phyloP scores from a whole-genome alignment of 495 filamentous ascomycete species.

The Hypoxylon rickii region DNA sequence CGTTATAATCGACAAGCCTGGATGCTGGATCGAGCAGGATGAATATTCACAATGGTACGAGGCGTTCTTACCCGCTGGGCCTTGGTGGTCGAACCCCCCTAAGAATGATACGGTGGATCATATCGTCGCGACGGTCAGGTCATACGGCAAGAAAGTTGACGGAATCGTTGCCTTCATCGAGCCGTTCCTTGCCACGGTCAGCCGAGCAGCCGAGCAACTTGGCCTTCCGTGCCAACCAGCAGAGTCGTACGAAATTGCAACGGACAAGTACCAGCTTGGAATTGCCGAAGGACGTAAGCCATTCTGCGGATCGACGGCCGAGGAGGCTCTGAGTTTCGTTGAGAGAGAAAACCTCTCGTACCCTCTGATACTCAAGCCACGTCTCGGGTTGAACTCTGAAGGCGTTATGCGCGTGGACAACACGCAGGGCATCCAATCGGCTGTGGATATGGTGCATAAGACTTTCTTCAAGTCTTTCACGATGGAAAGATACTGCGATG shows the following conservation, averaged over 20 bases:
- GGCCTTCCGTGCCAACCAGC: conserved; percentile 40
- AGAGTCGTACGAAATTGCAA: conserved; percentile 46
- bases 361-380: conserved; percentile 54
- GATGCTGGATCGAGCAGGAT: conserved; percentile 51
- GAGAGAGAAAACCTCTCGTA: conserved; percentile 32
- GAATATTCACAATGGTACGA: conserved; percentile 45
- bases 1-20: conserved; percentile 51
- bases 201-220: conserved; percentile 38
- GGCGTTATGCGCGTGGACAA: conserved; percentile 48
- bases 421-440: conserved; percentile 32
- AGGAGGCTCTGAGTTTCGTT: conserved; percentile 15
- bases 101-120: conserved; percentile 40
- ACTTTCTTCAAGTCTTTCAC: conserved; percentile 29
- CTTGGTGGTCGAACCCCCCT: conserved; percentile 37
- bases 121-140: conserved; percentile 38
- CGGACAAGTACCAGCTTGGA: conserved; percentile 50
- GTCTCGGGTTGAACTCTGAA: conserved; percentile 47
- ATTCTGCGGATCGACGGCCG: conserved; percentile 27
- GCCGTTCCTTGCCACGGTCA: conserved; percentile 45
- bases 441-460: conserved; percentile 35
- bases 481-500: conserved; percentile 36
- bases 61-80: conserved; percentile 29
- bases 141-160: conserved; percentile 43
- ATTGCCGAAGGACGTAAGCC: conserved; percentile 40
- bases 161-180: conserved; percentile 47